phyloP scores from a whole-genome alignment of 169 alveolate species.

The Plasmodium inui region DNA sequence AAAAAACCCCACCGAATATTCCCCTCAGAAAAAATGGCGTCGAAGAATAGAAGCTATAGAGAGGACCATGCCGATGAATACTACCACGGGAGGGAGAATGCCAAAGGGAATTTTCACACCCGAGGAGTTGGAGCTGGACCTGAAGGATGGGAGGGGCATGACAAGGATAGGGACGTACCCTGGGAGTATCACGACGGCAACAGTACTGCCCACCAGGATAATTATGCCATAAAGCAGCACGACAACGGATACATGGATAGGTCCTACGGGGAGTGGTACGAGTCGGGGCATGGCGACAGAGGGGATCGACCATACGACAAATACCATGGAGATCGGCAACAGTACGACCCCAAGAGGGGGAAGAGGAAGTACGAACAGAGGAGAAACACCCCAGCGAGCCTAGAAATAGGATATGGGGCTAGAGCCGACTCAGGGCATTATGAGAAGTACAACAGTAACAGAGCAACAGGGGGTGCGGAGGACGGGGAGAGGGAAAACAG shows the following conservation, averaged over 20 bases:
- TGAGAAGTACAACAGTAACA: conserved; percentile 10
- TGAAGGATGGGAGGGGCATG: not conserved
- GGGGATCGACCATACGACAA: not conserved
- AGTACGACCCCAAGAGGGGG: conserved; percentile 3
- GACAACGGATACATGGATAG: not conserved
- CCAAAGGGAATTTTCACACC: not conserved
- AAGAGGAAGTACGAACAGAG: conserved; percentile 36
- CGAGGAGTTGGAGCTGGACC: not conserved
- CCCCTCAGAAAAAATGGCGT: conserved; percentile 23
- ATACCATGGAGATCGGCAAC: conserved; percentile 11
- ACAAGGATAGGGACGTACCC: not conserved
- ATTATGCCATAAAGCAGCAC: not conserved
- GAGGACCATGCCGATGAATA: conserved; percentile 19
- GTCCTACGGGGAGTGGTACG: conserved; percentile 5
- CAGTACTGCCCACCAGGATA: not conserved
- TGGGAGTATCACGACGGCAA: not conserved
- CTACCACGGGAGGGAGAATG: conserved; percentile 6
- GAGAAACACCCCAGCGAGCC: conserved; percentile 1
- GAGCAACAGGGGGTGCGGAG: not conserved
- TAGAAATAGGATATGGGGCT: not conserved
- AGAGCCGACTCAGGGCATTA: conserved; percentile 12
- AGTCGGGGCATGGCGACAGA: not conserved
- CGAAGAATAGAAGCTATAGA: not conserved
- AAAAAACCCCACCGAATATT: not conserved
- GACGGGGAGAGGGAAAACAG: not conserved